Evolutionary conservation across 2,329 filamentous ascomycete genomes (phyloP), one percentile per base, ranked within the genome.

Genomic region (Botrytis deweyae): DNA sequence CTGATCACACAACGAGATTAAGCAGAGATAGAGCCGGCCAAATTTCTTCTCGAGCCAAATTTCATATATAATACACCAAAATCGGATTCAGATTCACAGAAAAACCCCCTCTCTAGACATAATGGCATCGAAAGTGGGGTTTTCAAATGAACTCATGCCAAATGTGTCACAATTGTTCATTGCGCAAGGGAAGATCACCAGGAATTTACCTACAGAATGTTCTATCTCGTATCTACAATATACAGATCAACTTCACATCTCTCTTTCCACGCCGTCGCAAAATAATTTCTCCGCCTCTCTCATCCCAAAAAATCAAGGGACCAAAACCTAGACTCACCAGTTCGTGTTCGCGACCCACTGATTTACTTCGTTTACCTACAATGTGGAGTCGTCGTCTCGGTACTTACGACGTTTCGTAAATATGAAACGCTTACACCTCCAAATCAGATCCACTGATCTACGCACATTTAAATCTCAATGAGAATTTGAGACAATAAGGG

Each of bases 341-440:
- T 42, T 58, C 36, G 36, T 58, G 36, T 69, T 69, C 49, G 29
- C n/a, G 66, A 58, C 36, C 66, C 49, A 42, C 66, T 58, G 66
- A 66, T 66, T 59, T 58, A 16, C 36, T 29, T 58, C 52, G 14
- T 58, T 18, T 58, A 16, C n/a, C n/a, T 58, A 8, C 66, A 55
- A 69, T 25, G 38, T 58, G 49, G 49, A 44, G 52, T 42, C 29
- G 10, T 42, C 18, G 49, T 69, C 66, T 69, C 38, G 49, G 66
- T 58, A 68, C 36, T 68, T 20, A 42, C 20, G 64, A 66, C 20
- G 3, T 49, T n/a, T 63, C 38, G 61, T 63, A 20, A 20, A 63
- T 20, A 40, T 66, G 42, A 36, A 49, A 66, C 63, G 12, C 20
- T 40, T 38, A 18, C 42, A 46, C 20, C 36, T 67, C 33, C 7